Conservation (phyloP, 345 rosid genomes). For the Firmiana major region DNA sequence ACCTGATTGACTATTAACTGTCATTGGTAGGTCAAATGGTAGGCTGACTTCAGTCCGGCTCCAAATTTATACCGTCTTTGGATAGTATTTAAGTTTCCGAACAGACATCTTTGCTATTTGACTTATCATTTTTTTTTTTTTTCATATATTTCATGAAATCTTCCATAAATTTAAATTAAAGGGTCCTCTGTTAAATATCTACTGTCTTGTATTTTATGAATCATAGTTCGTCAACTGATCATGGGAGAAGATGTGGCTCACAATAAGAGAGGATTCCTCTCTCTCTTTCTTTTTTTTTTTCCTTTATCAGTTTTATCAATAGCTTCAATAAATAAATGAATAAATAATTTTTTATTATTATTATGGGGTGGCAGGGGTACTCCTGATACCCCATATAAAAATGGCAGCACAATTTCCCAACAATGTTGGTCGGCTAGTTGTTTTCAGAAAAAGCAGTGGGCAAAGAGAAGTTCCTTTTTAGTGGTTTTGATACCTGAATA, state of each 20-base stretch:
- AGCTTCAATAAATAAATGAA: not conserved
- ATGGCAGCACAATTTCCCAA: slow-evolving; percentile 31
- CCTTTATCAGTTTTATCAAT: not conserved
- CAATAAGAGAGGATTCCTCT: slow-evolving; percentile 33
- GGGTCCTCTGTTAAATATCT: not conserved
- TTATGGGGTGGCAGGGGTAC: not conserved
- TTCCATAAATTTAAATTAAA: not conserved
- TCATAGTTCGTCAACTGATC: slow-evolving; percentile 1
- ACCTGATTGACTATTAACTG: not conserved
- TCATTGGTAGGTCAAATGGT: not conserved
- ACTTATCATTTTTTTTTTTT: not conserved
- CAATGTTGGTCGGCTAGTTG: slow-evolving; percentile 38
- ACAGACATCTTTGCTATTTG: slow-evolving; percentile 7
- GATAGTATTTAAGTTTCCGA: not conserved
- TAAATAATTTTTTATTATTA: no score
- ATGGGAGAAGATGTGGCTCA: slow-evolving; percentile 3
- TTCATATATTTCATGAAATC: slow-evolving; percentile 5
- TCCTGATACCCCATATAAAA: slow-evolving; percentile 17
- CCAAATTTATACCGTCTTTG: not conserved
- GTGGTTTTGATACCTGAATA: slow-evolving; percentile 31
- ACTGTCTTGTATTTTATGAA: slow-evolving; percentile 10
- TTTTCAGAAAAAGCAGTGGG: slow-evolving; percentile 47
- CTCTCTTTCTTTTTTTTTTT: not conserved
- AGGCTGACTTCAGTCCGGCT: not conserved
- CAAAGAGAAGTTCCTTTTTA: slow-evolving; percentile 41